phyloP scores from a whole-genome alignment of 108 stramenopile species.

The Cyclotella atomus region DNA sequence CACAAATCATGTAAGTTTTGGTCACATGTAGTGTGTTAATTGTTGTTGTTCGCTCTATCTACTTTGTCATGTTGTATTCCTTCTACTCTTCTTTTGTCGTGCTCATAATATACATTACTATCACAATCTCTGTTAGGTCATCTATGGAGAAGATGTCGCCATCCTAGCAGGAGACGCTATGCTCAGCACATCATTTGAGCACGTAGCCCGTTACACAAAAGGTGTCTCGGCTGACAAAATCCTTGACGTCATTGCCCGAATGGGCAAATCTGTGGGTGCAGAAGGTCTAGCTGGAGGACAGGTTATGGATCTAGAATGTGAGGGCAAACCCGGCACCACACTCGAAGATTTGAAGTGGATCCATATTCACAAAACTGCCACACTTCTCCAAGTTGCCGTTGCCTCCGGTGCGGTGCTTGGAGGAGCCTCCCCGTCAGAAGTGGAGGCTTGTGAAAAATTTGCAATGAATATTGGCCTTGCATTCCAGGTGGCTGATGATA shows the following conservation, averaged over 20 bases:
- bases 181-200: slow-evolving; percentile 76
- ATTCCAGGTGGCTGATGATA: slow-evolving; percentile 98
- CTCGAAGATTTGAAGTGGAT: slow-evolving; percentile 95
- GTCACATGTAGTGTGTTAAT: background rate
- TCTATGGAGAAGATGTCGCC: slow-evolving; percentile 96
- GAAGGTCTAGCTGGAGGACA: slow-evolving; percentile 94
- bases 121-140: slow-evolving; percentile 54
- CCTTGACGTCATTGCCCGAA: slow-evolving; percentile 87
- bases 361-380: slow-evolving; percentile 96
- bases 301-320: slow-evolving; percentile 95
- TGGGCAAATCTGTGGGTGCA: slow-evolving; percentile 91
- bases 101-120: background rate
- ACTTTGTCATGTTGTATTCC: background rate
- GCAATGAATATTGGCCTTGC: slow-evolving; percentile 96
- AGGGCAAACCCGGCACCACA: slow-evolving; percentile 88
- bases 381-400: slow-evolving; percentile 90
- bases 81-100: too few species aligned
- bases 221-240: slow-evolving; percentile 75
- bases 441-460: slow-evolving; percentile 86
- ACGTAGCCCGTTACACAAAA: slow-evolving; percentile 78
- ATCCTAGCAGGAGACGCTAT: slow-evolving; percentile 94
- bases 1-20: slow-evolving; percentile 84
- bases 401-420: slow-evolving; percentile 91
- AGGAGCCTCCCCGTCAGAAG: slow-evolving; percentile 89
- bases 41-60: too few species aligned